Percentiles rank a stretch among this genome's conserved stretches.
Conservation (phyloP, 2,329 filamentous ascomycete species). For the Bipolaris bicolor region DNA sequence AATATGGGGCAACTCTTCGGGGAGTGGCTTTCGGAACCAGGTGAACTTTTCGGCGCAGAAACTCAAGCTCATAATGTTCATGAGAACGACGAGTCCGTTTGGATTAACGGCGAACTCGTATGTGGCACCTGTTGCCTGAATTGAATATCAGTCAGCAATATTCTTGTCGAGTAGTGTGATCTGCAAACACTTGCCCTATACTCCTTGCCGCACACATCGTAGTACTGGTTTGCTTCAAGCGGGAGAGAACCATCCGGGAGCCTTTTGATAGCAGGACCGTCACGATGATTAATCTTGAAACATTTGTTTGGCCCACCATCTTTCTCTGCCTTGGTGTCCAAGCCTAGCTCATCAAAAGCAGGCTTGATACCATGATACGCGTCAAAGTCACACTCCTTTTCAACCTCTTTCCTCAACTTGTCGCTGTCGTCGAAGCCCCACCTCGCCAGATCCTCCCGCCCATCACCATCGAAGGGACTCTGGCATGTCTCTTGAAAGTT, state of each 20-base stretch:
- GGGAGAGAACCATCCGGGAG: slow-evolving; percentile 14
- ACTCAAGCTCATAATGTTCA: slow-evolving; percentile 14
- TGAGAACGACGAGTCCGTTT: slow-evolving; percentile 5
- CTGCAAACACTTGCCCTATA: slow-evolving; percentile 4
- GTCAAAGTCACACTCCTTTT: slow-evolving; percentile 20
- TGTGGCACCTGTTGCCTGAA: slow-evolving; percentile 12
- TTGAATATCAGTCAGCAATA: background rate
- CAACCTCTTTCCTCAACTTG: slow-evolving; percentile 2
- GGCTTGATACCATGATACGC: slow-evolving; percentile 14
- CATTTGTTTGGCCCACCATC: slow-evolving; percentile 20
- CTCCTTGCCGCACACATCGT: slow-evolving; percentile 15
- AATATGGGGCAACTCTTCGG: slow-evolving; percentile 13
- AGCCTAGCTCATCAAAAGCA: slow-evolving; percentile 14
- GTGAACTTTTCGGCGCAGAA: slow-evolving; percentile 10
- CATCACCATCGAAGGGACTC: slow-evolving; percentile 13
- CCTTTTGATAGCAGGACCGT: slow-evolving; percentile 16
- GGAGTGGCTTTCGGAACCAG: slow-evolving; percentile 10
- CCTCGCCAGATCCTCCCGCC: slow-evolving; percentile 8
- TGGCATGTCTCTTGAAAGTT: slow-evolving; percentile 11
- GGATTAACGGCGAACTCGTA: slow-evolving; percentile 17
- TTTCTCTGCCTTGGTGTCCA: slow-evolving; percentile 12
- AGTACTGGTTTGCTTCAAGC: slow-evolving; percentile 9
- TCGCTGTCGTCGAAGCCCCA: slow-evolving; percentile 22
- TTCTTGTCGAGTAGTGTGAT: background rate
- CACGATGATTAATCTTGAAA: slow-evolving; percentile 15